Evolutionary conservation across 2,329 filamentous ascomycete genomes (phyloP), one percentile per base, ranked within the genome.

Genomic region (Metarhizium anisopliae): DNA sequence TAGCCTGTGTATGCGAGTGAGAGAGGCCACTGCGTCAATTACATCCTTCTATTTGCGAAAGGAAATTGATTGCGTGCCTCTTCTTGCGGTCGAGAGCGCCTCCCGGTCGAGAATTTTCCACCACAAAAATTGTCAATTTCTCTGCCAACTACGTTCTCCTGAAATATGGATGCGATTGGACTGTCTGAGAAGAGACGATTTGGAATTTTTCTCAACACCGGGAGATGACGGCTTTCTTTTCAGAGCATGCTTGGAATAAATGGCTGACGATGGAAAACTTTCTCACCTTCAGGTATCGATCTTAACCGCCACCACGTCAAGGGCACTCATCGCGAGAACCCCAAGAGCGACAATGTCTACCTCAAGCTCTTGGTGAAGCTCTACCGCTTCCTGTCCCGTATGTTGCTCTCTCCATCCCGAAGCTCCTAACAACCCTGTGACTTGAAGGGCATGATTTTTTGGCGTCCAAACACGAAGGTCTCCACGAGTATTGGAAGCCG

Each of bases 271-370:
- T 71, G 72, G 70, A 68, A 72, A 74, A 18, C 42, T 45, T 32
- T 45, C 40, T 53, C 47, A 47, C 30, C 47, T 53, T 74, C 76
- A 86, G 83, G 83, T 84, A 86, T 86, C 77, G 84, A 87, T 84
- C 79, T 87, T 70, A 78, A 85, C 75, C 77, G 77, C 67, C 83
- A 87, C 77, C 84, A 87, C 75, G 81, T 84, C 71, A 82, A 82
- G 72, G 77, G 72, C 73, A 85, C 83, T 65, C 91, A 96, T 83
- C 90, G 91, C 77, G 90, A 89, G 84, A 90, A 90, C 67, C 90
- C 92, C 72, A 96, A 96, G 89, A 95, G 89, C 81, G 89, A 95
- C 82, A 96, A 96, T 84, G 90, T 93, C 72, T 96, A 96, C 80
- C 83, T 96, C 68, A 93, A 93, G 84, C 85, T 96, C 74, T 82